Percentiles rank a stretch among this genome's conserved stretches.
Evolutionary conservation across 345 rosid species (phyloP).

Genomic region (Kernera saxatilis): DNA sequence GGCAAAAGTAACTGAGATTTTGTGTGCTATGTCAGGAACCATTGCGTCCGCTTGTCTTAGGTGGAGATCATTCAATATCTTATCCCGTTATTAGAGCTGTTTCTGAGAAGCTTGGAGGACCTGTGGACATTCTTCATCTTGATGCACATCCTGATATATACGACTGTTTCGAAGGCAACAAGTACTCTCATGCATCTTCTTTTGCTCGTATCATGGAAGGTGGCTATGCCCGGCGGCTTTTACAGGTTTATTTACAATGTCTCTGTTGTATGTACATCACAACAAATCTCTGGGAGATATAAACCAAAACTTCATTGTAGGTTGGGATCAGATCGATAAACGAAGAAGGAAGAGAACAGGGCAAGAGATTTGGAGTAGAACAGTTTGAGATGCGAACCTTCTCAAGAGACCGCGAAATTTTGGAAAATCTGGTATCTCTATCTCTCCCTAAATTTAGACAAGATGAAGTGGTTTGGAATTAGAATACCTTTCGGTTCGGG

Average conservation of each 20-base stretch:
- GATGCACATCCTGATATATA: slow-evolving; percentile 99
- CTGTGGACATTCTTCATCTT: slow-evolving; percentile 89
- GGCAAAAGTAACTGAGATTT: neutral
- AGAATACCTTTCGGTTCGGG: neutral
- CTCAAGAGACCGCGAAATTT: slow-evolving; percentile 56
- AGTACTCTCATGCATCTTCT: slow-evolving; percentile 94
- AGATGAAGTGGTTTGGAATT: neutral
- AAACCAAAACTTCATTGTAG: slow-evolving; percentile 29
- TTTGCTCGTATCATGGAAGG: slow-evolving; percentile 99
- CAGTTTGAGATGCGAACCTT: slow-evolving; percentile 94
- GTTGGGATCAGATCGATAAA: slow-evolving; percentile 94
- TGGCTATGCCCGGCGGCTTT: slow-evolving; percentile 79
- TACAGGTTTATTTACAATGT: slow-evolving; percentile 55
- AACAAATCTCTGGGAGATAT: neutral
- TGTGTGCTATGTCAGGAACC: slow-evolving; percentile 50
- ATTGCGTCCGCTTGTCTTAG: slow-evolving; percentile 78
- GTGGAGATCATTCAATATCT: slow-evolving; percentile 96
- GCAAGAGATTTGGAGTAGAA: slow-evolving; percentile 89
- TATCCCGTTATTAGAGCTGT: slow-evolving; percentile 92
- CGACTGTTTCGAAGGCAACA: slow-evolving; percentile 80
- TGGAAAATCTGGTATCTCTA: slow-evolving; percentile 76
- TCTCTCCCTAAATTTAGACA: neutral
- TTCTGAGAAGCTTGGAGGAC: slow-evolving; percentile 94
- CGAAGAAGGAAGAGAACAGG: slow-evolving; percentile 85
- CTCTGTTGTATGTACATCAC: slow-evolving; percentile 24